Evolutionary conservation across 2,329 filamentous ascomycete genomes (phyloP), one percentile per base, ranked within the genome.

Genomic region (Stemphylium vesicarium): DNA sequence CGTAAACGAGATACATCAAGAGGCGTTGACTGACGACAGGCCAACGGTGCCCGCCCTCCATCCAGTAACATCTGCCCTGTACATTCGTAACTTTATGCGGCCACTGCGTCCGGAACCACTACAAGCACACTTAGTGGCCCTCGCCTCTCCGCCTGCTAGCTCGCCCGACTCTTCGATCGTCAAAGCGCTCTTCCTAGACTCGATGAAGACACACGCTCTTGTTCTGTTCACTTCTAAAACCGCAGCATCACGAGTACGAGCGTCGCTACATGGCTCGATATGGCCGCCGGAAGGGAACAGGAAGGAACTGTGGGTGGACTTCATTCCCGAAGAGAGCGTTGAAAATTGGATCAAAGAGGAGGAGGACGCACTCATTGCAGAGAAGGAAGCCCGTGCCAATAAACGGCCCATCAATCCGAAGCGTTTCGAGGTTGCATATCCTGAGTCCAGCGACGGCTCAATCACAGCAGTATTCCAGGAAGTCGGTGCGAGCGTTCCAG

Each of bases 21-120:
- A 69, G 8, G 52, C 63, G 5, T 47, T 65, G 13, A 58, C 53
- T 24, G 71, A 74, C 45, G 72, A 75, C 51, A 65, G 70, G 6
- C 65, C 66, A 26, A 68, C 73, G 24, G 58, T 70, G 4, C 72
- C 76, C 16, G 74, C 79, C 13, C 63, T 77, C 8, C 79, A 81
- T 53, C 66, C 77, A 1, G 73, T 75, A 41, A 81, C 73, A 6
- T 57, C 72, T 10, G 69, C 73, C 13, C 80, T 98, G 41, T 98
- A 97, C 77, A 95, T 98, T 65, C 88, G 88, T 73, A 89, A 96
- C 68, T 85, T 98, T 50, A 93, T 96, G 86, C 88, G 94, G 41
- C 93, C 95, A 9, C 81, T 98, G 18, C 89, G 91, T 55, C 84
- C 86, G 0, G 78, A 81, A 22, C 80, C 81, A 15, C 83, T 98